These are phyloP conservation scores for Ajuga reptans DNA, from an alignment of 305 asterid genomes.

Conservation along the genomic window DNA sequence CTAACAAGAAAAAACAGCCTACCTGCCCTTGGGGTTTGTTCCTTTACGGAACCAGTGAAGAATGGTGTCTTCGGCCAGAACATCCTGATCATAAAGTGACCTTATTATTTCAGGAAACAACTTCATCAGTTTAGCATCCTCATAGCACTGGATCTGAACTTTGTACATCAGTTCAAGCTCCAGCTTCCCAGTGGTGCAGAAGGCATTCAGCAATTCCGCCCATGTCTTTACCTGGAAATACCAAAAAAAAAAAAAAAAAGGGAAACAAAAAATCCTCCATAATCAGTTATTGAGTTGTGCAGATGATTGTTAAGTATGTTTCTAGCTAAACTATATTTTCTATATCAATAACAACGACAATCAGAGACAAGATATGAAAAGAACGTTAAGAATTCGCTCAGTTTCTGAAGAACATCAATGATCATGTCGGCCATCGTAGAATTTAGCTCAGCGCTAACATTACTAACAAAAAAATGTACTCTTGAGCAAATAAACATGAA, in stretches of 20 bases:
- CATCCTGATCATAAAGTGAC: slow-evolving; percentile 91
- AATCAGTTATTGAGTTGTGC: slow-evolving; percentile 3
- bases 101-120: slow-evolving; percentile 85
- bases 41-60: slow-evolving; percentile 97
- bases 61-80: slow-evolving; percentile 90
- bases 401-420: neutral
- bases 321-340: neutral
- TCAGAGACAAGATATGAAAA: neutral
- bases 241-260: too few species aligned
- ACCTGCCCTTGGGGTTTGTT: slow-evolving; percentile 88
- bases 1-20: neutral
- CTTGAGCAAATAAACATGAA: neutral
- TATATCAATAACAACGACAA: neutral
- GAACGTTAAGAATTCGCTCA: neutral
- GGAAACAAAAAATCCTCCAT: neutral
- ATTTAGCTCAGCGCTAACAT: neutral
- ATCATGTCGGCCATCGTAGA: neutral
- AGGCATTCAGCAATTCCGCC: slow-evolving; percentile 72
- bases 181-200: slow-evolving; percentile 85
- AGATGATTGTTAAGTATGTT: neutral
- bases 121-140: slow-evolving; percentile 94
- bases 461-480: neutral
- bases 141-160: slow-evolving; percentile 92
- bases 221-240: slow-evolving; percentile 67
- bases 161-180: slow-evolving; percentile 94